phyloP scores from a whole-genome alignment of 495 filamentous ascomycete species.

The Podospora pseudopauciseta region DNA sequence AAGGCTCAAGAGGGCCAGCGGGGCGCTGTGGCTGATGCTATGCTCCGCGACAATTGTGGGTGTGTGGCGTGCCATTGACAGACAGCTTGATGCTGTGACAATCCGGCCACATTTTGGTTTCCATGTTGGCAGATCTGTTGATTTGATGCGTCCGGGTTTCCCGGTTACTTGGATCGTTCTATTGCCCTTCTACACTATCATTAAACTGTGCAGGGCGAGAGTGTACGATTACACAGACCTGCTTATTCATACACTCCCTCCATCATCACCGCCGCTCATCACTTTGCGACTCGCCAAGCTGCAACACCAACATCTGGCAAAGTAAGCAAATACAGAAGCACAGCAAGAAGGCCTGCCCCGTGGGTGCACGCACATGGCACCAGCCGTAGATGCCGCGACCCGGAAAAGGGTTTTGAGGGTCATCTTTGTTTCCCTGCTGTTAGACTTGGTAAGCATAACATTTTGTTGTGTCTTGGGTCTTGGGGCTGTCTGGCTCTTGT shows the following conservation, averaged over 20 bases:
- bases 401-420: conserved; percentile 84
- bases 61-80: background rate
- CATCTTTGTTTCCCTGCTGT: conserved; percentile 52
- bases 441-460: conserved; percentile 47
- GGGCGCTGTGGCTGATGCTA: conserved; percentile 2
- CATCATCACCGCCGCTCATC: background rate
- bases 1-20: background rate
- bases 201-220: background rate
- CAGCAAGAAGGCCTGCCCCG: background rate
- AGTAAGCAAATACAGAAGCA: background rate
- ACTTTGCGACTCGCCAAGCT: background rate
- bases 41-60: background rate
- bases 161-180: background rate
- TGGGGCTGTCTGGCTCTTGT: conserved; percentile 22
- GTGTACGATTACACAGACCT: background rate
- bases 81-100: conserved; percentile 24
- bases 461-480: background rate
- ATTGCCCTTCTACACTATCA: background rate
- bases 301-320: background rate
- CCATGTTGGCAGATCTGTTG: background rate
- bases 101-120: conserved; percentile 10
- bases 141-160: background rate
- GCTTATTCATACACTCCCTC: background rate
- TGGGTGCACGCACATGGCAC: conserved; percentile 31
- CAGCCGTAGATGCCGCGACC: conserved; percentile 43